These are phyloP conservation scores for Plasmodium blacklocki DNA, from an alignment of 169 alveolate genomes.

Conservation along the genomic window DNA sequence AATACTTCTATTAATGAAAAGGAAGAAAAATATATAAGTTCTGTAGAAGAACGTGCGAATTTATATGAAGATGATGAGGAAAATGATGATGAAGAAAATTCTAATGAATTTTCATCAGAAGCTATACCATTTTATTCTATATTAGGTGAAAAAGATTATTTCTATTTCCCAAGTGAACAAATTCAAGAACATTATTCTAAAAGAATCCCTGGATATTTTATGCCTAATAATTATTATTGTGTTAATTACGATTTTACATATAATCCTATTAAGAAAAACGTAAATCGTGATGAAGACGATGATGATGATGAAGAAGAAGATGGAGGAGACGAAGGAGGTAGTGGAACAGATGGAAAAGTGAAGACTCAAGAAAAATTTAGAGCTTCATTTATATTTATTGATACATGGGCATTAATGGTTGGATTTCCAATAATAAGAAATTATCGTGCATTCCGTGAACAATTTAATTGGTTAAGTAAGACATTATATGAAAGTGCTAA, in stretches of 20 bases:
- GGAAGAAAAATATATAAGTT: neutral
- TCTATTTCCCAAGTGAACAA: constrained; percentile 72
- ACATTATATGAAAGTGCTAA: constrained; percentile 70
- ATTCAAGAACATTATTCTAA: constrained; percentile 75
- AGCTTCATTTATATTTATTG: constrained; percentile 72
- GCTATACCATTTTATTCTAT: constrained; percentile 69
- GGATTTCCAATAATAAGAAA: constrained; percentile 74
- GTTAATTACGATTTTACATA: constrained; percentile 53
- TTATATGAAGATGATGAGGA: constrained; percentile 28
- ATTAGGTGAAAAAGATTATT: constrained; percentile 73
- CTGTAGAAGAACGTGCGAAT: neutral
- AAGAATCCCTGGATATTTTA: constrained; percentile 68
- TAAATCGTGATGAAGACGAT: too few relatives aligned
- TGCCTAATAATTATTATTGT: constrained; percentile 72
- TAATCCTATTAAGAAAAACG: constrained; percentile 9
- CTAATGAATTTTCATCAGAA: neutral
- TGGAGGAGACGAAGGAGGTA: too few relatives aligned
- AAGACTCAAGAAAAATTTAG: constrained; percentile 39
- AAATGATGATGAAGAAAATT: constrained; percentile 8
- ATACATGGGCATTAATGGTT: constrained; percentile 73
- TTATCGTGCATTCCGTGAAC: constrained; percentile 67
- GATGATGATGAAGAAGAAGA: too few relatives aligned
- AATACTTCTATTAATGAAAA: too few relatives aligned
- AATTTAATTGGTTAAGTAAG: constrained; percentile 68
- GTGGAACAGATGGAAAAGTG: constrained; percentile 7